Percentiles rank a stretch among this genome's conserved stretches.
These are phyloP conservation scores for Castanea sativa DNA, from an alignment of 306 rosid species.

Conservation along the genomic window DNA sequence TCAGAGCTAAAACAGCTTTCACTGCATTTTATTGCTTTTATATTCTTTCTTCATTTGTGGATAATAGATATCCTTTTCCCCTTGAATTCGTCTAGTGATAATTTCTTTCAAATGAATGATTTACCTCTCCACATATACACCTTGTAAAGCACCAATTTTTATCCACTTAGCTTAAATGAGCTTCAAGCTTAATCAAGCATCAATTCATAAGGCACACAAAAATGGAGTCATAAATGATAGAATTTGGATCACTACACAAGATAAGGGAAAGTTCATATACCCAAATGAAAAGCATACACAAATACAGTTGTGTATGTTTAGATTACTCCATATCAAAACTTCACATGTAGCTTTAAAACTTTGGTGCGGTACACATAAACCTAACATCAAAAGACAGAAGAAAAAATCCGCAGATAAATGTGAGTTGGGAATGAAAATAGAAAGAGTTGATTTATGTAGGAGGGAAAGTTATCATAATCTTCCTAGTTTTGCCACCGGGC, in stretches of 20 bases:
- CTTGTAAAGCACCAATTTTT: not conserved
- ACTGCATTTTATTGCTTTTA: too few relatives aligned
- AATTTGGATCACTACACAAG: not conserved
- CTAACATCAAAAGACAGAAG: not conserved
- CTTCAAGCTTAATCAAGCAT: not conserved
- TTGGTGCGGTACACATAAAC: not conserved
- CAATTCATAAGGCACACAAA: not conserved
- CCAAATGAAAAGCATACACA: not conserved
- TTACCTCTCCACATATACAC: too few relatives aligned
- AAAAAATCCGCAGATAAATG: not conserved
- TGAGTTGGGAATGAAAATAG: not conserved
- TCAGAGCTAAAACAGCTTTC: too few relatives aligned
- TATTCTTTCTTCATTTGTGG: too few relatives aligned
- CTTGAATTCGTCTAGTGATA: too few relatives aligned
- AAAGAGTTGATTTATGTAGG: conserved; percentile 8
- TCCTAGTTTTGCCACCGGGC: conserved; percentile 14
- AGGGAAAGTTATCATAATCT: not conserved
- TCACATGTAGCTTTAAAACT: not conserved
- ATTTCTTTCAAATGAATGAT: too few relatives aligned
- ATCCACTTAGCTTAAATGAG: not conserved
- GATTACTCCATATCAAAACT: not conserved
- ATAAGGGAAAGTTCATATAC: not conserved
- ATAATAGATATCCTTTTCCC: too few relatives aligned
- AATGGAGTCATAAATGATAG: not conserved
- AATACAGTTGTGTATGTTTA: not conserved